phyloP scores from a whole-genome alignment of 2,329 filamentous ascomycete genomes.

The Trichoderma koningiopsis region DNA sequence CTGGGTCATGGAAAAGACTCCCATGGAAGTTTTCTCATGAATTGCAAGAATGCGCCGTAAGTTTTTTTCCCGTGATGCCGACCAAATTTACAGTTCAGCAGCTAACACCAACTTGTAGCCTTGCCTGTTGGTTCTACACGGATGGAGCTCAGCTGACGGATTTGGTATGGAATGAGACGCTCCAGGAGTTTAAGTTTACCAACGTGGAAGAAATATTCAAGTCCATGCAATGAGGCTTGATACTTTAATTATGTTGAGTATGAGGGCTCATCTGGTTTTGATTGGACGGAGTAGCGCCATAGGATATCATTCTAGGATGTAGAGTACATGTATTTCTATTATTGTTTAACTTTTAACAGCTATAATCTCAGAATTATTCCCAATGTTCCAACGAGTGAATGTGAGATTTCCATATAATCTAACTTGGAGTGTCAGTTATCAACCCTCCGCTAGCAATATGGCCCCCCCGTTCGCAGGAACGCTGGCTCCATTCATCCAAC shows the following conservation, averaged over 20 bases:
- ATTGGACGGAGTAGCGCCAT: neutral
- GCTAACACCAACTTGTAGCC: neutral
- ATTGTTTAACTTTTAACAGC: neutral
- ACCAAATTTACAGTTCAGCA: neutral
- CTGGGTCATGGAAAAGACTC: constrained; percentile 50
- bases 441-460: neutral
- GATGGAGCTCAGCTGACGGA: neutral
- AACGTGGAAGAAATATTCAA: neutral
- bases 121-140: neutral
- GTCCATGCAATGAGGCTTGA: neutral
- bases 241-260: too few relatives aligned
- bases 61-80: neutral
- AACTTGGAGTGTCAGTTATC: neutral
- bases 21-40: constrained; percentile 54
- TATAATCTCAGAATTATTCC: neutral
- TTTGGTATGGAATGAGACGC: neutral
- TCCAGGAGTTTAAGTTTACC: neutral
- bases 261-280: neutral
- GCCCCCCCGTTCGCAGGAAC: constrained; percentile 7
- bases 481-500: constrained; percentile 6
- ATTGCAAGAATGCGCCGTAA: constrained; percentile 36
- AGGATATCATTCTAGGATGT: neutral
- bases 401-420: neutral
- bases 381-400: neutral
- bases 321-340: neutral